Base-by-base conservation (phyloP, 257 asterid genomes). In the Fraxinus americana region DNA sequence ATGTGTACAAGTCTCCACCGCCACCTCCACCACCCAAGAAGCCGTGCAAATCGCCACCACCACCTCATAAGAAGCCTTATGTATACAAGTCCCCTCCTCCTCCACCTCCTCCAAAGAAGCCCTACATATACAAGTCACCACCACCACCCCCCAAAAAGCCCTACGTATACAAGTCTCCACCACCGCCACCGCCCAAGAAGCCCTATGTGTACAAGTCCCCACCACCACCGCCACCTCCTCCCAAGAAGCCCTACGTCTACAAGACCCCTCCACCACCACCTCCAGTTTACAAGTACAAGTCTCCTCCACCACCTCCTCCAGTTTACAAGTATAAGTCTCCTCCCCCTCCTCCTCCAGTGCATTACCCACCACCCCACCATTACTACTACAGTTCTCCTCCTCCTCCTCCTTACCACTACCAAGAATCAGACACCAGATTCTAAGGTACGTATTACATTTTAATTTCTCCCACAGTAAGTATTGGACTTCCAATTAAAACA, bases 371-470 rank as follows among this genome's bases (percentile, higher is more conserved):
- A 74, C 78, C 78, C 14, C 59, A 32, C 71, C 78, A 54, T 34
- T 23, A 38, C 19, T 72, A 79, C 32, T 45, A 63, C 67, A 59
- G 74, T 68, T 25, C 77, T 2, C 66, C 82, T 63, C 82, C 82
- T 73, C 82, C 83, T 79, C 83, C 83, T 79, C 83, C 83, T 36
- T 29, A 73, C 68, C 83, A 79, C 79, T 74, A 79, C 79, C 68
- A 79, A 61, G 71, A 69, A 77, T 12, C 41, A 35, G 10, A 34
- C 25, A 41, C 34, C 10, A 57, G 43, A 71, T 19, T 59, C 45
- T 35, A 8, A 54, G 45, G 21, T 19, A 71, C 36, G 59, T 17
- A 23, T 50, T 36, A 36, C 13, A 70, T 70, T 36, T 57, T 1
- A 39, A 39, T 39, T 39, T 39, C 45, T 39, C 45, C 45, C 8